These are phyloP conservation scores for Puccinellia tenuiflora DNA, from an alignment of 176 grass and related monocot genomes.

Conservation along the genomic window DNA sequence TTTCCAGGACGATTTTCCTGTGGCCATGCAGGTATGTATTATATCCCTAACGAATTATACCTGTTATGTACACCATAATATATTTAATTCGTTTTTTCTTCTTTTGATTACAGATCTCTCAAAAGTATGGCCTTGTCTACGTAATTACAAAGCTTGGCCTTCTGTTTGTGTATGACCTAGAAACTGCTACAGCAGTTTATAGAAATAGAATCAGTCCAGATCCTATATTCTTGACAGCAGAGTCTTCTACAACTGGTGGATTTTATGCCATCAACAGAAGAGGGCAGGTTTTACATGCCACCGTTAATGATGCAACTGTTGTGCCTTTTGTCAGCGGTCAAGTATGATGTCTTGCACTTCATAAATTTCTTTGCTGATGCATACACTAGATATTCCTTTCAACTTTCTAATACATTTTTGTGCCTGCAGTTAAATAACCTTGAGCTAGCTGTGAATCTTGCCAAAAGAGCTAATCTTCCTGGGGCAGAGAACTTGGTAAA, in stretches of 20 bases:
- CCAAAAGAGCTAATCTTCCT: constrained; percentile 97
- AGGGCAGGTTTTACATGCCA: constrained; percentile 93
- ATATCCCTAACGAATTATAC: not conserved
- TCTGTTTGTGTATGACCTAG: constrained; percentile 97
- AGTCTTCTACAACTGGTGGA: constrained; percentile 73
- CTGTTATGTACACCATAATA: not conserved
- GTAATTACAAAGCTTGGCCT: constrained; percentile 97
- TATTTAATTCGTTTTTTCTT: constrained; percentile 26
- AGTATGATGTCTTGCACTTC: constrained; percentile 34
- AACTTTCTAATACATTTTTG: constrained; percentile 1
- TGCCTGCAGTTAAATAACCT: constrained; percentile 86
- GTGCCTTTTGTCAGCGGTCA: constrained; percentile 89
- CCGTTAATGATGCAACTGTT: constrained; percentile 91
- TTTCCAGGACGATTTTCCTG: constrained; percentile 97
- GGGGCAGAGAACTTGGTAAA: constrained; percentile 94
- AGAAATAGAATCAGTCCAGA: constrained; percentile 99
- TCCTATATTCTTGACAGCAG: constrained; percentile 93
- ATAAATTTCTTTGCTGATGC: constrained; percentile 8
- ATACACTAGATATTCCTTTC: not conserved
- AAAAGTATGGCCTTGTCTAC: constrained; percentile 92
- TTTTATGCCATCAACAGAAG: constrained; percentile 98
- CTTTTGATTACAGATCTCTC: constrained; percentile 71
- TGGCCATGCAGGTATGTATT: constrained; percentile 86
- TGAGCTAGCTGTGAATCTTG: constrained; percentile 98
- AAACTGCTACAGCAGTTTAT: constrained; percentile 89